phyloP scores from a whole-genome alignment of 164 flowering plant genomes.

The Kalanchoe fedtschenkoi region DNA sequence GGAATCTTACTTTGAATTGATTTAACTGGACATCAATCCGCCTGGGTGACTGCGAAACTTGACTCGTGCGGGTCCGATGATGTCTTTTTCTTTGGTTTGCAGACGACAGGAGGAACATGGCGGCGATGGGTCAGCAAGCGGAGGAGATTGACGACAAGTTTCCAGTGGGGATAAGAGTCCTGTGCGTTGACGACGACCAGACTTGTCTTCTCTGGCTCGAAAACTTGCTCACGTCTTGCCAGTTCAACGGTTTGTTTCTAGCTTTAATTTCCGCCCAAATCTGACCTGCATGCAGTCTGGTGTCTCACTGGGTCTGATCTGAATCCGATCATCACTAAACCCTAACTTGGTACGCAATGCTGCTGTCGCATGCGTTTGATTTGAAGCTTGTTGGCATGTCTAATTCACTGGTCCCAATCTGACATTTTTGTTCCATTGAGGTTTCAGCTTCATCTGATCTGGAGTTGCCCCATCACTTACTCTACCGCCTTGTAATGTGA shows the following conservation, averaged over 20 bases:
- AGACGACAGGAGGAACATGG: not conserved
- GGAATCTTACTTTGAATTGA: not conserved
- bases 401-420: no score
- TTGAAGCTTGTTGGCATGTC: no score
- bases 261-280: not conserved
- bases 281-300: not conserved
- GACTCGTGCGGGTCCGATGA: no score
- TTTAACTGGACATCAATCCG: not conserved
- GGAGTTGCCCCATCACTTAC: no score
- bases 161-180: slow-evolving; percentile 62
- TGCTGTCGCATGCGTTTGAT: no score
- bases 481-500: no score
- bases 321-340: not conserved
- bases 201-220: slow-evolving; percentile 46
- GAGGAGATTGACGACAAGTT: slow-evolving; percentile 16
- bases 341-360: no score
- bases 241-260: slow-evolving; percentile 34
- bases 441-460: not conserved
- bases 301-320: not conserved
- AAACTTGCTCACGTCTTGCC: slow-evolving; percentile 39
- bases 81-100: no score
- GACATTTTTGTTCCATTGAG: not conserved
- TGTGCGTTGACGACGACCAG: slow-evolving; percentile 61
- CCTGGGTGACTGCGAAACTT: no score
- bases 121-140: not conserved